A percentile compares a stretch with the other conserved stretches of the same genome.
Evolutionary conservation across 148 eudicot species (phyloP).

Genomic region (Suaeda aralocaspica): DNA sequence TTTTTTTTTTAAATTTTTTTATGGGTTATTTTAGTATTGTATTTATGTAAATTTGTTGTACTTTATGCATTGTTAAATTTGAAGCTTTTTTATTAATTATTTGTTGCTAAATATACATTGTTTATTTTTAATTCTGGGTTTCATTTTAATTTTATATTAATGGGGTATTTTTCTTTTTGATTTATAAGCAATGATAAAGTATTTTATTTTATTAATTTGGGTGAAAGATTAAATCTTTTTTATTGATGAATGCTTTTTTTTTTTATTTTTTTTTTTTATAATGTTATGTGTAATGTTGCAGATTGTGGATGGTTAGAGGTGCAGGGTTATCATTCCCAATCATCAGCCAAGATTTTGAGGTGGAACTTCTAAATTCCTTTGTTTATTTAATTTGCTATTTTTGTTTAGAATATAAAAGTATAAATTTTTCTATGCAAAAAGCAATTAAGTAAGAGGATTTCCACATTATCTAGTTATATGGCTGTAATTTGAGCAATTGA

Average conservation of each 20-base stretch:
- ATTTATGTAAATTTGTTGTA: not conserved
- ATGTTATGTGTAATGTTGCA: slow-evolving; percentile 13
- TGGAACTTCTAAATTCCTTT: slow-evolving; percentile 5
- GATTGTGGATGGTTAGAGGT: slow-evolving; percentile 25
- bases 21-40: not conserved
- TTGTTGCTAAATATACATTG: not conserved
- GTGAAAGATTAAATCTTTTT: slow-evolving; percentile 18
- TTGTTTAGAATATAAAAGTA: not conserved
- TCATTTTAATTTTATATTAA: not conserved
- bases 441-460: not conserved
- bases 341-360: slow-evolving; percentile 2
- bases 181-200: not conserved
- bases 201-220: too few species aligned
- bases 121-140: slow-evolving; percentile 2
- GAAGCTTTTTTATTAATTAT: not conserved
- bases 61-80: not conserved
- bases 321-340: slow-evolving; percentile 20
- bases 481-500: not conserved
- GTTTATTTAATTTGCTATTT: not conserved
- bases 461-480: slow-evolving; percentile 6
- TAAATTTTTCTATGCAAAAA: not conserved
- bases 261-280: not conserved
- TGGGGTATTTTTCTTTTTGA: not conserved
- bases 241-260: not conserved
- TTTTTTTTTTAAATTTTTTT: not conserved